phyloP scores from a whole-genome alignment of 106 monocot genomes.

The Dendrobium officinale region DNA sequence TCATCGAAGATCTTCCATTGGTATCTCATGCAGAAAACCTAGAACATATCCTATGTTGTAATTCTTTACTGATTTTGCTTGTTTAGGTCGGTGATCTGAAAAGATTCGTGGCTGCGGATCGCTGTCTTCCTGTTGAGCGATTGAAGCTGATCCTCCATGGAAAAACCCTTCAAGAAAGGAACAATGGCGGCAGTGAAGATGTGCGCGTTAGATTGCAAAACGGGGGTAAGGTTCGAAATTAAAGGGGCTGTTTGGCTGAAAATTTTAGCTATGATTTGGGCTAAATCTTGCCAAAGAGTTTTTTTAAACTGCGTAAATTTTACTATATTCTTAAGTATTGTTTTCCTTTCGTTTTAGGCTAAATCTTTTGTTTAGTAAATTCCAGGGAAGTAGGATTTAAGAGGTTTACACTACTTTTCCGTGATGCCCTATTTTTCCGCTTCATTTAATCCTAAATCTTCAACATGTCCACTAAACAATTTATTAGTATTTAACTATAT shows the following conservation, averaged over 20 bases:
- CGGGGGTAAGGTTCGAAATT: slow-evolving; percentile 27
- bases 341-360: too few relatives aligned
- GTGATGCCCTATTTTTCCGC: too few relatives aligned
- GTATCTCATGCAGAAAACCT: slow-evolving; percentile 2
- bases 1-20: background rate
- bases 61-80: background rate
- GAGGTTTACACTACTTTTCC: too few relatives aligned
- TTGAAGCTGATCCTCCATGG: slow-evolving; percentile 51
- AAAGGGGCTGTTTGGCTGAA: too few relatives aligned
- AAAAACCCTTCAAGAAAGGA: slow-evolving; percentile 30
- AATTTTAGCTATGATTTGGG: background rate
- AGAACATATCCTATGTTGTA: background rate
- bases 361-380: too few relatives aligned
- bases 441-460: too few relatives aligned
- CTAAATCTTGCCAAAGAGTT: background rate
- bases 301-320: too few relatives aligned
- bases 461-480: too few relatives aligned
- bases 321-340: too few relatives aligned
- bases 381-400: too few relatives aligned
- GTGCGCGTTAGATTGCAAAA: slow-evolving; percentile 22
- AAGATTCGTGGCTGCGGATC: slow-evolving; percentile 24
- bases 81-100: slow-evolving; percentile 43
- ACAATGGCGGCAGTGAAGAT: slow-evolving; percentile 25
- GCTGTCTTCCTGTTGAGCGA: slow-evolving; percentile 35
- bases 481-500: too few relatives aligned